Percentiles rank a stretch among this genome's conserved stretches.
phyloP scores from a whole-genome alignment of 2,329 filamentous ascomycete species.

The Pseudocercospora eumusae region DNA sequence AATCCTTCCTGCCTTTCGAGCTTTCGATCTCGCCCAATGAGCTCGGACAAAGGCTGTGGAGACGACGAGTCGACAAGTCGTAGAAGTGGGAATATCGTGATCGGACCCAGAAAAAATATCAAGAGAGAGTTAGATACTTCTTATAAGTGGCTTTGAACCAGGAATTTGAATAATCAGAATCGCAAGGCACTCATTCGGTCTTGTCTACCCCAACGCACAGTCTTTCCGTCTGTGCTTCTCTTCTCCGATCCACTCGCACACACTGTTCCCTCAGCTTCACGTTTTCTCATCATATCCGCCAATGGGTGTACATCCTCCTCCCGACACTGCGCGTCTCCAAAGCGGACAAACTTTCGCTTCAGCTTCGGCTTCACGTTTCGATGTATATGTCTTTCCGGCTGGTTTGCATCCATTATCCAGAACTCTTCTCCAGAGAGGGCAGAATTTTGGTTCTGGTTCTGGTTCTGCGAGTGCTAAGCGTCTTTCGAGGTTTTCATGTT shows the following conservation, averaged over 20 bases:
- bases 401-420: not conserved
- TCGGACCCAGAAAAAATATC: not conserved
- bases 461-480: not conserved
- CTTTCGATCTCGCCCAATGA: slow-evolving; percentile 21
- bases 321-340: not conserved
- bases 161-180: slow-evolving; percentile 9
- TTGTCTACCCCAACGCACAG: not conserved
- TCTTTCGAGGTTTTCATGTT: not conserved
- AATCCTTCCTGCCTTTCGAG: slow-evolving; percentile 14
- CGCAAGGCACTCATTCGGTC: not conserved
- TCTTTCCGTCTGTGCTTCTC: not conserved
- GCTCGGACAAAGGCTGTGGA: slow-evolving; percentile 22
- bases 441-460: not conserved
- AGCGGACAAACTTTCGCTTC: not conserved
- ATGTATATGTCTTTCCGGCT: not conserved
- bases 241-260: not conserved
- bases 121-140: slow-evolving; percentile 6
- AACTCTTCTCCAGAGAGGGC: not conserved
- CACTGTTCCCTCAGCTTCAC: no score
- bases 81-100: no score
- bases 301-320: no score
- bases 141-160: slow-evolving; percentile 16
- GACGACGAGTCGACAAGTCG: slow-evolving; percentile 21
- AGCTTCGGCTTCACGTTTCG: not conserved
- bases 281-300: no score